Percentiles rank a stretch among this genome's conserved stretches.
phyloP scores from a whole-genome alignment of 2,329 filamentous ascomycete species.

The Cladosporium halotolerans region DNA sequence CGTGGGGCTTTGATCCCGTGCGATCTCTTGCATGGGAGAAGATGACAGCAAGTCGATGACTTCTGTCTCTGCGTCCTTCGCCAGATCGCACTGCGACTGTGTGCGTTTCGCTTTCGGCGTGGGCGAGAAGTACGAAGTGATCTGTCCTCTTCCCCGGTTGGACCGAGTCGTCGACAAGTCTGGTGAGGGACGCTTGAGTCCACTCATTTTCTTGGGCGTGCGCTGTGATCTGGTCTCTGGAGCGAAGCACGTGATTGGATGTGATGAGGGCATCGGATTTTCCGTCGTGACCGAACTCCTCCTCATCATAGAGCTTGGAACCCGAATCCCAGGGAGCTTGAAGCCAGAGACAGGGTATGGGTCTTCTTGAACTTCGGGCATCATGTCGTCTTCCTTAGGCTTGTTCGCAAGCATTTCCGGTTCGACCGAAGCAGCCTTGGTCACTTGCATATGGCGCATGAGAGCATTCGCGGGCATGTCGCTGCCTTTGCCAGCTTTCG shows the following conservation, averaged over 20 bases:
- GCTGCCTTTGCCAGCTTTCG: constrained; percentile 4
- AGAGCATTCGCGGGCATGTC: constrained; percentile 16
- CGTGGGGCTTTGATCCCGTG: constrained; percentile 3
- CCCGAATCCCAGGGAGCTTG: background rate
- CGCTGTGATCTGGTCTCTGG: constrained; percentile 8
- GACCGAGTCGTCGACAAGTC: constrained; percentile 21
- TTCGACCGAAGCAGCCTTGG: constrained; percentile 12
- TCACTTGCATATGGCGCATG: constrained; percentile 16
- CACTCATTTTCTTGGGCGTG: constrained; percentile 18
- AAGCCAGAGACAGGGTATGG: constrained; percentile 13
- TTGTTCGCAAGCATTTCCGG: background rate
- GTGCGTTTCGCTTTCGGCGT: constrained; percentile 15
- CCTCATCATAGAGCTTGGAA: background rate
- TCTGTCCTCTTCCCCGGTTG: constrained; percentile 20
- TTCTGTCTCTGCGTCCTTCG: constrained; percentile 9
- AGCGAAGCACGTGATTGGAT: background rate
- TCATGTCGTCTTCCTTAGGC: background rate
- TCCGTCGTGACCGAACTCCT: background rate
- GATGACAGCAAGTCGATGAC: constrained; percentile 28
- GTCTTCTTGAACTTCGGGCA: background rate
- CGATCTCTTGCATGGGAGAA: constrained; percentile 15
- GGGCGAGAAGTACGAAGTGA: constrained; percentile 24
- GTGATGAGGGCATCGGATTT: constrained; percentile 3
- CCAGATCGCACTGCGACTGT: background rate
- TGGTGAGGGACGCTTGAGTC: constrained; percentile 23